A percentile compares a stretch with the other conserved stretches of the same genome.
phyloP scores from a whole-genome alignment of 164 flowering plant genomes.

The Stephania yunnanensis region DNA sequence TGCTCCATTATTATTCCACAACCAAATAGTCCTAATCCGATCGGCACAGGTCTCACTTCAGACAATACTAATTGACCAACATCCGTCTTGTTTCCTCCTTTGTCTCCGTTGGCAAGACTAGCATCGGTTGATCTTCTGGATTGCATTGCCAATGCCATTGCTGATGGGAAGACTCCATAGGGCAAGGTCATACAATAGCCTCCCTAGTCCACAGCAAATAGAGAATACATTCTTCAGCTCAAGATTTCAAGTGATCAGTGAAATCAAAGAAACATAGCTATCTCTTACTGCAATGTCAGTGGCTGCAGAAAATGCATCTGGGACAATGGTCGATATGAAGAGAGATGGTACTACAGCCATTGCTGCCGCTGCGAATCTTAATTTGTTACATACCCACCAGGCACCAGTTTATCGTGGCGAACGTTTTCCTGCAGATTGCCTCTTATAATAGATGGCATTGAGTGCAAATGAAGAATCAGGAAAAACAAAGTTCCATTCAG shows the following conservation, averaged over 20 bases:
- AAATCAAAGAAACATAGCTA: background rate
- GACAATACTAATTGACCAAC: constrained; percentile 17
- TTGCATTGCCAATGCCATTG: constrained; percentile 73
- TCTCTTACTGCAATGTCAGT: constrained; percentile 71
- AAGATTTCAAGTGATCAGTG: background rate
- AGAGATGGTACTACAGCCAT: constrained; percentile 55
- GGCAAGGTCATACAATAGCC: constrained; percentile 75
- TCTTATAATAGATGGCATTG: background rate
- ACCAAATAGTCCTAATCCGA: constrained; percentile 48
- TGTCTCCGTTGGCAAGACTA: background rate
- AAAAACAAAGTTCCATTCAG: background rate
- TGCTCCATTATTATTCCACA: constrained; percentile 58
- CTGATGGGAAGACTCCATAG: constrained; percentile 79
- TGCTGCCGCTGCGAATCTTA: constrained; percentile 35
- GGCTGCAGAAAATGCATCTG: constrained; percentile 68
- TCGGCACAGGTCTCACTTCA: constrained; percentile 34
- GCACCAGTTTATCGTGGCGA: background rate
- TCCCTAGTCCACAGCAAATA: constrained; percentile 38
- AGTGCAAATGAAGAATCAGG: background rate
- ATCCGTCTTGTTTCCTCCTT: background rate
- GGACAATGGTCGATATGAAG: constrained; percentile 42
- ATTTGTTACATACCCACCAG: constrained; percentile 53
- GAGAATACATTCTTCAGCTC: background rate
- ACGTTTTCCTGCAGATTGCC: constrained; percentile 6
- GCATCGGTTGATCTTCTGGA: constrained; percentile 11